phyloP scores from a whole-genome alignment of 2,329 filamentous ascomycete genomes.

The Penicillium sp. region DNA sequence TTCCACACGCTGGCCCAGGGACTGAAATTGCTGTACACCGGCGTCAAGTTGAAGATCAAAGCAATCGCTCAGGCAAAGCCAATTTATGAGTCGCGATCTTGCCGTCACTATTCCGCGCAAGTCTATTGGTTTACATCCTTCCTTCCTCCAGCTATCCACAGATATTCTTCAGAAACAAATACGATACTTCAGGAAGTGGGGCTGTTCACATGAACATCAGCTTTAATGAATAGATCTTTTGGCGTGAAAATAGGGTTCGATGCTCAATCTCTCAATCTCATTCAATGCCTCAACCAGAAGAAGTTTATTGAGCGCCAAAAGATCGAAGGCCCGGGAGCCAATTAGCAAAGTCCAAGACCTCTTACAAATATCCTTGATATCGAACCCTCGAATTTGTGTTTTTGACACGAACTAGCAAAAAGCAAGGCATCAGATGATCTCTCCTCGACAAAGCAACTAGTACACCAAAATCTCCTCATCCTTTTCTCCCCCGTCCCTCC shows the following conservation, averaged over 20 bases:
- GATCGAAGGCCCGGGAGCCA: not conserved
- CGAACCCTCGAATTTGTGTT: not conserved
- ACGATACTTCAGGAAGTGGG: not conserved
- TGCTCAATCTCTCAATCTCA: not conserved
- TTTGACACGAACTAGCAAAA: not conserved
- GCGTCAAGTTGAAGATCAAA: too few species aligned
- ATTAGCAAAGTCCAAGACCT: not conserved
- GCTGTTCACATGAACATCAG: not conserved
- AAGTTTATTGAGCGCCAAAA: not conserved
- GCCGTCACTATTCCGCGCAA: too few species aligned
- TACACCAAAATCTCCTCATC: slow-evolving; percentile 4
- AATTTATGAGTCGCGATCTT: too few species aligned
- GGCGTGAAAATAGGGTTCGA: not conserved
- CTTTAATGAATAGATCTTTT: not conserved
- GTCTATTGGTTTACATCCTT: too few species aligned
- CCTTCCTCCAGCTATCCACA: not conserved
- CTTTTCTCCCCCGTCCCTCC: slow-evolving; percentile 11
- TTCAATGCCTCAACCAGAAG: slow-evolving; percentile 3
- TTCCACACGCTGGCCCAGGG: too few species aligned
- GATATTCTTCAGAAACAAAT: not conserved
- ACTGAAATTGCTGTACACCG: too few species aligned
- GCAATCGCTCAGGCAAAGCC: too few species aligned
- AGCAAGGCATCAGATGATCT: slow-evolving; percentile 3
- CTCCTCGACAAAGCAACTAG: slow-evolving; percentile 1
- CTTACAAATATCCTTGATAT: slow-evolving; percentile 1